phyloP scores from a whole-genome alignment of 768 basidiomycete species.

The Amylocystis lapponica region DNA sequence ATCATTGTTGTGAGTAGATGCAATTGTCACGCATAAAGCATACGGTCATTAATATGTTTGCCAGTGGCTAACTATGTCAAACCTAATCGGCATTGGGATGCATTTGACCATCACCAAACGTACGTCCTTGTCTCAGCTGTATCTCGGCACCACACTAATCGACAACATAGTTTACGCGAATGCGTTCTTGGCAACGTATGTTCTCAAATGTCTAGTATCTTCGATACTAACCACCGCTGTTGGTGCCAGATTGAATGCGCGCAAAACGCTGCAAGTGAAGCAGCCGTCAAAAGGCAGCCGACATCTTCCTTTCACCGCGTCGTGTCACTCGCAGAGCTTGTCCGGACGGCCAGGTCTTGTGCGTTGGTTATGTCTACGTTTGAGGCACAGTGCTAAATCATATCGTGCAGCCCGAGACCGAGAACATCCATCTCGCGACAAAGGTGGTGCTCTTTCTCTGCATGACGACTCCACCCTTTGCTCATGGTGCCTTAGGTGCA shows the following conservation, averaged over 20 bases:
- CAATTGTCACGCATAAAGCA: no score
- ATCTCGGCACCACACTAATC: not conserved
- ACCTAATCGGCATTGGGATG: slow-evolving; percentile 18
- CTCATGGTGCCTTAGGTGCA: no score
- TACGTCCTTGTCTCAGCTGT: no score
- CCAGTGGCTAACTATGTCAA: slow-evolving; percentile 18
- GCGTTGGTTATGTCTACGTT: not conserved
- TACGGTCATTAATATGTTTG: no score
- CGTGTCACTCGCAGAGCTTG: not conserved
- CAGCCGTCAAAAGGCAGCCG: slow-evolving; percentile 1
- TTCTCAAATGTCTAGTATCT: not conserved
- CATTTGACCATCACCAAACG: slow-evolving; percentile 22
- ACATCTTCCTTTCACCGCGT: no score
- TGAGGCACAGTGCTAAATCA: not conserved
- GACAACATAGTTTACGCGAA: slow-evolving; percentile 10
- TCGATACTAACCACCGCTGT: no score
- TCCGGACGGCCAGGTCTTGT: not conserved
- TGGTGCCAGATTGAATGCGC: slow-evolving; percentile 9
- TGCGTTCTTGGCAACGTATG: slow-evolving; percentile 13
- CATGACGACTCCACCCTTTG: no score
- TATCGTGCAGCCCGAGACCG: no score
- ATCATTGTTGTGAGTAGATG: slow-evolving; percentile 19
- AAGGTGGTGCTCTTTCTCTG: no score
- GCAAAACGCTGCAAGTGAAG: slow-evolving; percentile 3
- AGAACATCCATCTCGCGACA: no score